Evolutionary conservation across 108 stramenopile species (phyloP).

Genomic region (Cyclotella sp.): DNA sequence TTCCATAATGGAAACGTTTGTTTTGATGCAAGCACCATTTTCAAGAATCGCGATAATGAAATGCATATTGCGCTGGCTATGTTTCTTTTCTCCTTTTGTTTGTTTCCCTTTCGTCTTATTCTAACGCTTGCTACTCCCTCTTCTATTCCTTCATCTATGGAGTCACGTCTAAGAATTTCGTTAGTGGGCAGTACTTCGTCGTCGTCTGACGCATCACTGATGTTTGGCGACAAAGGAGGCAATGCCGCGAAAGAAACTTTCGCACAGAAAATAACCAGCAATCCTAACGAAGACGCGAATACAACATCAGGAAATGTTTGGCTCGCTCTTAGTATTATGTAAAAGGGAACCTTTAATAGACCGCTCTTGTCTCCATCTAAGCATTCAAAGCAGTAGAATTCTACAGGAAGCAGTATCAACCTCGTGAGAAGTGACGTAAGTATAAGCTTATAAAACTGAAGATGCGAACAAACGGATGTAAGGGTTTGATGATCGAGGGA

Average conservation of each 20-base stretch:
- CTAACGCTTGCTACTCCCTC: conserved; percentile 1
- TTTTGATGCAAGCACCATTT: conserved; percentile 42
- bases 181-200: conserved; percentile 25
- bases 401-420: conserved; percentile 39
- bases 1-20: conserved; percentile 45
- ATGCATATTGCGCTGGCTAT: conserved; percentile 5
- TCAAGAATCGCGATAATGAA: conserved; percentile 25
- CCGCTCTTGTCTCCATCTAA: not conserved
- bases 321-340: conserved; percentile 38
- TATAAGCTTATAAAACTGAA: conserved; percentile 49
- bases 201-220: conserved; percentile 32
- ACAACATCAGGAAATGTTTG: conserved; percentile 52
- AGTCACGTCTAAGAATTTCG: conserved; percentile 10
- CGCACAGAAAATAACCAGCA: conserved; percentile 45
- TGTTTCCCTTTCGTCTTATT: not conserved
- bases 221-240: conserved; percentile 36
- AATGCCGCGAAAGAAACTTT: conserved; percentile 44
- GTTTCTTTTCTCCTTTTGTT: conserved; percentile 4
- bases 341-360: conserved; percentile 3
- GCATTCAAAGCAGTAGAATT: conserved; percentile 37
- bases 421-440: conserved; percentile 44
- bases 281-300: conserved; percentile 43
- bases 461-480: not conserved
- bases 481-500: not conserved
- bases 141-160: conserved; percentile 11